Evolutionary conservation across 2,329 filamentous ascomycete species (phyloP), one percentile per base, ranked within the genome.

Genomic region (Paecilomyces variotii): DNA sequence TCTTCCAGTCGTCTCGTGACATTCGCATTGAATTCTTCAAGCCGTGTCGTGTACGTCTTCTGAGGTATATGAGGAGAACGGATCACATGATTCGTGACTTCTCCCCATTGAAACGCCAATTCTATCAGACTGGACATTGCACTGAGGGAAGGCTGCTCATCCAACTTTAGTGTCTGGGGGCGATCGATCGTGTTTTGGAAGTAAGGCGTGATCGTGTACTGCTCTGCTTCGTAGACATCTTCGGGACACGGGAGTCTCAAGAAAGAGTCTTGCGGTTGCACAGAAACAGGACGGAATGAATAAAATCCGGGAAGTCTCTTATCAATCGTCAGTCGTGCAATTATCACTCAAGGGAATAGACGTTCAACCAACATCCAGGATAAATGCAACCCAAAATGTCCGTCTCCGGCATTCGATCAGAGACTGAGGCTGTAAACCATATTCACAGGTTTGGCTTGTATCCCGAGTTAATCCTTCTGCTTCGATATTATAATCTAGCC

Each of bases 301-400:
- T 80, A 85, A 60, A 85, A 80, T 12, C 82, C 82, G 54, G 83
- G 85, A 60, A 87, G 82, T 54, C 86, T 82, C 75, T 81, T 67
- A 65, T 62, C 49, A 14, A 25, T 27, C n/a, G 61, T 65, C 34
- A 68, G 60, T 54, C 14, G 12, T 32, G 1, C 39, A n/a, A 50
- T 39, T 60, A 61, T 62, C 62, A 9, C 62, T 64, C 67, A 63
- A 65, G 49, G 39, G 14, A 27, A 53, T 19, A 14, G 25, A 55
- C 5, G 52, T 28, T 27, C 56, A 63, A 74, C 79, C 76, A 72
- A 82, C 80, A 72, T 91, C 88, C 70, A 89, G 80, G 64, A 90
- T 75, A 64, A 87, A 89, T 56, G 84, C 81, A 28, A 85, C 83
- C 87, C 87, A 91, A 66, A 90, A 87, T 0, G 87, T 90, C 58